Base-by-base conservation (phyloP, 371 early-diverging fungal genomes). In the Apophysomyces sp. region DNA sequence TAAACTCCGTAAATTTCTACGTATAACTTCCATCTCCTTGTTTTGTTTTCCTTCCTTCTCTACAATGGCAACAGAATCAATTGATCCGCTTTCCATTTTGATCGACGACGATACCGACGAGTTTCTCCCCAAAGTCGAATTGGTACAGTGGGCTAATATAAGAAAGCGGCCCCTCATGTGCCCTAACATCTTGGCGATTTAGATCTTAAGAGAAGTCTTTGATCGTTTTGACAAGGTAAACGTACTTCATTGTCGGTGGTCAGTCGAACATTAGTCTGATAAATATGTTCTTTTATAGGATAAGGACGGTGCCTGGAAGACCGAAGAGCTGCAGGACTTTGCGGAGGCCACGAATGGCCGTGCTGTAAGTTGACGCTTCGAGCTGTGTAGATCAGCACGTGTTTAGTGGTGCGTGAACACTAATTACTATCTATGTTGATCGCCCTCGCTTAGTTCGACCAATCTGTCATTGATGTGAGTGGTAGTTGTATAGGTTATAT, bases 341-440 rank as follows among this genome's bases (percentile, higher is more conserved):
- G 90, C 90, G 15, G 74, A 76, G 40, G 88, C 85, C 31, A 86
- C 90, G 11, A 92, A 91, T 58, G 91, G 89, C 52, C 81, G 82
- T 29, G 76, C 86, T 70, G 88, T 90, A 73, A 70, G 75, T 68
- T 36, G 36, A 21, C 21, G 12, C 54, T 1, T 37, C 21, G 31
- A 13, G 12, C 37, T 30, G 49, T 44, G 49, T 44, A 44, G 49
- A 44, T 44, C 49, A 18, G 49, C 49, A 44, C 24, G 34, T 24
- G 27, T 40, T 52, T 31, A 16, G 8, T 31, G 31, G 8, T 1
- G 21, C 12, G 12, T 16, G 21, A 32, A 54, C 18, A 8, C 4
- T 41, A 16, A 24, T 60, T 57, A 18, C 53, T 15, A 44, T 30
- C 31, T 60, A 24, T 37, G 44, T 31, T 39, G 18, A 40, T 52